phyloP scores from a whole-genome alignment of 1,139 yeast genomes.

The Candida sojae region DNA sequence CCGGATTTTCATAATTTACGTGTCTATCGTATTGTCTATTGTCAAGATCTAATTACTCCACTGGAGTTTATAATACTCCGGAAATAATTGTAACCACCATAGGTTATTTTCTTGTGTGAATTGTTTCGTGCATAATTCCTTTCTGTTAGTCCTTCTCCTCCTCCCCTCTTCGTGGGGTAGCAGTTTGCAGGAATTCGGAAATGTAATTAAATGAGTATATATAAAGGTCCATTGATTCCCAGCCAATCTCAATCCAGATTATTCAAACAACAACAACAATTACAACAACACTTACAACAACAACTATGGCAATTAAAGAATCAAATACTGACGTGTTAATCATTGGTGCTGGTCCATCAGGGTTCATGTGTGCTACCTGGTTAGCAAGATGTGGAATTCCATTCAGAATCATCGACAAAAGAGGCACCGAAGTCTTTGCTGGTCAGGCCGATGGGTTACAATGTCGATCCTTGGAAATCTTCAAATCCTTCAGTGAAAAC shows the following conservation, averaged over 20 bases:
- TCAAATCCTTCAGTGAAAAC: conserved; percentile 19
- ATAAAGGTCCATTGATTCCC: not conserved
- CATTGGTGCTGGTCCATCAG: conserved; percentile 40
- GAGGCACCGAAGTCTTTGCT: conserved; percentile 24
- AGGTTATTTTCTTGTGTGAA: not conserved
- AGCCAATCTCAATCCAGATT: not conserved
- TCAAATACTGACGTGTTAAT: conserved; percentile 31
- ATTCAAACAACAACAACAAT: not conserved
- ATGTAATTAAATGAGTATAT: not conserved
- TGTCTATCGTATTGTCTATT: too few relatives aligned
- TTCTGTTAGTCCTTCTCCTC: not conserved
- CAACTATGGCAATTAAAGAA: conserved; percentile 13
- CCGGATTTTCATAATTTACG: too few relatives aligned
- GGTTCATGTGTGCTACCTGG: conserved; percentile 28
- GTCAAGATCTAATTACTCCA: too few relatives aligned
- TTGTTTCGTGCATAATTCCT: not conserved
- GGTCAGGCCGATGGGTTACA: conserved; percentile 37
- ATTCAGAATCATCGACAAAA: conserved; percentile 32
- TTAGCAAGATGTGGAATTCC: conserved; percentile 29
- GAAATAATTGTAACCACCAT: not conserved
- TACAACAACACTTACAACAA: not conserved
- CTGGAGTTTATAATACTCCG: not conserved
- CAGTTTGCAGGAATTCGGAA: not conserved
- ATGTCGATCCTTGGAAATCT: conserved; percentile 28
- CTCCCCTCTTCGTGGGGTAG: not conserved